A percentile compares a stretch with the other conserved stretches of the same genome.
Conservation (phyloP, 192 early-diverging fungal species). For the Coemansia javaensis region DNA sequence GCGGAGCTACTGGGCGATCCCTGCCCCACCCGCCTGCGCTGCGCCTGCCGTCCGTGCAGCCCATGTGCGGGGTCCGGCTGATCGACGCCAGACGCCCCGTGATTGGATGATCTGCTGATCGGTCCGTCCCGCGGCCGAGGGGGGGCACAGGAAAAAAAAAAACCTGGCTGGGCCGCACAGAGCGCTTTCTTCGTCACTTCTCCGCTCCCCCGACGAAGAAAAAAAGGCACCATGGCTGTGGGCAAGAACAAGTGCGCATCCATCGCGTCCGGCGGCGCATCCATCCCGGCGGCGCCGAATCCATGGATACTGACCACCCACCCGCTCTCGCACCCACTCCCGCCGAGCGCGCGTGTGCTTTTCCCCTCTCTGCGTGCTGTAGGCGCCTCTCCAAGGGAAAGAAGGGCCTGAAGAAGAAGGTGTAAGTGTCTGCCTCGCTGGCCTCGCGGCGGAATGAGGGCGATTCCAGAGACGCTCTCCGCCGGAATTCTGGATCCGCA, state of each 20-base stretch:
- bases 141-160: too few species aligned
- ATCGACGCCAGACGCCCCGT: too few species aligned
- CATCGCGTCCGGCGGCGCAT: constrained; percentile 5
- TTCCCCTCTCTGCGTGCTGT: constrained; percentile 13
- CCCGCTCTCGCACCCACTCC: neutral
- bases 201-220: too few species aligned
- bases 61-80: too few species aligned
- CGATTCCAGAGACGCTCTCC: neutral
- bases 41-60: too few species aligned
- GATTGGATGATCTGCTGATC: too few species aligned
- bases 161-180: too few species aligned
- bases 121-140: too few species aligned
- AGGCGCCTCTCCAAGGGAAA: constrained; percentile 97
- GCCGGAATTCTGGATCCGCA: too few species aligned
- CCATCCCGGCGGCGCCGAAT: constrained; percentile 13
- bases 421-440: constrained; percentile 30
- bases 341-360: neutral
- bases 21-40: too few species aligned
- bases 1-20: too few species aligned
- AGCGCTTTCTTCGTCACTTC: too few species aligned
- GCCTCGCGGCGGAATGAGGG: neutral
- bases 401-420: constrained; percentile 99
- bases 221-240: constrained; percentile 55
- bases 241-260: constrained; percentile 78
- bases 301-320: constrained; percentile 6